These are phyloP conservation scores for Didymella pomorum DNA, from an alignment of 2,329 filamentous ascomycete genomes.

Conservation along the genomic window DNA sequence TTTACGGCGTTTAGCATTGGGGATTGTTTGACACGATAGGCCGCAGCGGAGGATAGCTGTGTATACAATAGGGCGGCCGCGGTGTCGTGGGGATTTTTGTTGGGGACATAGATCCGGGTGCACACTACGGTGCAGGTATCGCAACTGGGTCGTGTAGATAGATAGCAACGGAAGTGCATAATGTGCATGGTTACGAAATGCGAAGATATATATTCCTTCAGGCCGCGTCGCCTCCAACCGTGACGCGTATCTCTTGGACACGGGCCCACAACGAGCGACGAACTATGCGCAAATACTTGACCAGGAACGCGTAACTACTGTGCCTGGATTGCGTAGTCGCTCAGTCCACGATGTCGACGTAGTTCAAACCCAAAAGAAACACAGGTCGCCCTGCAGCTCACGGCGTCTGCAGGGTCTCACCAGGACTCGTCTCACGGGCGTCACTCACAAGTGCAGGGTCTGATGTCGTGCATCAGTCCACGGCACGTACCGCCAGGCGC, in stretches of 20 bases:
- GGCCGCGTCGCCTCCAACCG: not conserved
- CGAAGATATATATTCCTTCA: slow-evolving; percentile 5
- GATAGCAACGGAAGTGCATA: slow-evolving; percentile 12
- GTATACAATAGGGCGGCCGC: slow-evolving; percentile 10
- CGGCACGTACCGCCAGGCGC: not conserved
- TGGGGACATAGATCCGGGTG: not conserved
- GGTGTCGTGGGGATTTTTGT: slow-evolving; percentile 2
- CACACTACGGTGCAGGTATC: slow-evolving; percentile 4
- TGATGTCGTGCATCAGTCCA: not conserved
- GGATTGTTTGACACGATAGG: slow-evolving; percentile 13
- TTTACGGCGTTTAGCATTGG: slow-evolving; percentile 13
- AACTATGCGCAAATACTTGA: not conserved
- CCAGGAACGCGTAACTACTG: not conserved
- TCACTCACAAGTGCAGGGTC: not conserved
- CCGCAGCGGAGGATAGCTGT: slow-evolving; percentile 9
- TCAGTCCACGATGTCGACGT: too few relatives aligned
- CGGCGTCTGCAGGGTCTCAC: not conserved
- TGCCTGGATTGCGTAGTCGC: too few relatives aligned
- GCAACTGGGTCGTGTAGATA: slow-evolving; percentile 9
- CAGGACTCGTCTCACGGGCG: not conserved
- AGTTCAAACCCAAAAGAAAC: too few relatives aligned
- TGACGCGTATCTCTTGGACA: slow-evolving; percentile 3
- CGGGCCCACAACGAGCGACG: not conserved
- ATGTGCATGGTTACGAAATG: slow-evolving; percentile 14
- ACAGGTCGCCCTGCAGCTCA: not conserved